Evolutionary conservation across 164 flowering plant genomes (phyloP), one percentile per base, ranked within the genome.

Genomic region (Aristolochia californica): DNA sequence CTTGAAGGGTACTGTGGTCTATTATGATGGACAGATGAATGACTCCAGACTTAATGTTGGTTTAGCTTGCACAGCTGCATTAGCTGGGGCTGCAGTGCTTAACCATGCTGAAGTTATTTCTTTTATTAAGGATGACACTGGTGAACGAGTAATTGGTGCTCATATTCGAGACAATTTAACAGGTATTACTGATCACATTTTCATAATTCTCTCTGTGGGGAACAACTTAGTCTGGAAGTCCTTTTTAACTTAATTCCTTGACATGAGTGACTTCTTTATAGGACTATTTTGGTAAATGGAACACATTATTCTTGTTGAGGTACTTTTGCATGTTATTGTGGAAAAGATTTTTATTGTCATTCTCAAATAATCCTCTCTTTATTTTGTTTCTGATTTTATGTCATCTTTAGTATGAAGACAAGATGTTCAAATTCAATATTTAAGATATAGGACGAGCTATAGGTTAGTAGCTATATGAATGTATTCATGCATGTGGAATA

Each of bases 1-100:
- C 66, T 70, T 93, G 80, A 93, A 74, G 65, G 99, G 99, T 56
- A 84, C 97, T 18, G 96, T 93, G 49, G 99, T 93, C 17, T 93
- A 93, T 63, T 93, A 85, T 74, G 99, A 93, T 74, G 99, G 99
- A 26, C 99, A 93, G 70, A 89, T 93, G 99, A 84, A 93, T 78
- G 99, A 93, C 62, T 78, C 99, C 30, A 76, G 99, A 20, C 77
- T 93, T 45, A 93, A 93, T 81, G 90, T 93, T 71, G 88, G 83
- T 23, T 71, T 94, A 63, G 99, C 97, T 47, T 90, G 90, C 68
- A 81, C 93, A 66, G 97, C 97, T 68, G 96, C 99, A 50, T 66
- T 94, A 66, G 97, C 95, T 69, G 99, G 99, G 61, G 97, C 99
- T 20, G 85, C 96, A 9, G 87, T 94, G 58, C 95, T 94, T 58